Conservation (phyloP, 768 basidiomycete genomes). For the Tubosaeta sp. region DNA sequence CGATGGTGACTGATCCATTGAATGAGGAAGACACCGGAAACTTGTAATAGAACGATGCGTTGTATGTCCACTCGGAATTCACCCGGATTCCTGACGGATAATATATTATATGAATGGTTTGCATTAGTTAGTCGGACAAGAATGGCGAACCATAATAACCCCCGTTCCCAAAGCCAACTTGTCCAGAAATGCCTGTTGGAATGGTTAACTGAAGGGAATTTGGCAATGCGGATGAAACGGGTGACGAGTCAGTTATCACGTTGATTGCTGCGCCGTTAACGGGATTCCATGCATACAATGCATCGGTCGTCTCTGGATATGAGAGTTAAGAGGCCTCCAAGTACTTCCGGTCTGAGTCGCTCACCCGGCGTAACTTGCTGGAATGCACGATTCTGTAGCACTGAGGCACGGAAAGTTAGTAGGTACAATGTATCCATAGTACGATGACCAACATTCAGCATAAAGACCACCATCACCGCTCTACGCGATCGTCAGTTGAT, state of each 20-base stretch:
- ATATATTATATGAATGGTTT: neutral
- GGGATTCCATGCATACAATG: slow-evolving; percentile 49
- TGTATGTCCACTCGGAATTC: slow-evolving; percentile 46
- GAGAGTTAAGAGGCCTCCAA: neutral
- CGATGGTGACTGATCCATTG: slow-evolving; percentile 38
- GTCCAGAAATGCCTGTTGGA: slow-evolving; percentile 35
- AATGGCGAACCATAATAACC: slow-evolving; percentile 48
- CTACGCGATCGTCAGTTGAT: slow-evolving; percentile 30
- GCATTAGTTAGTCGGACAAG: neutral
- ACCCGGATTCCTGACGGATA: slow-evolving; percentile 49
- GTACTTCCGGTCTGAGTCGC: neutral
- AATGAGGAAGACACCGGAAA: slow-evolving; percentile 43
- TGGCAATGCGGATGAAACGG: slow-evolving; percentile 54
- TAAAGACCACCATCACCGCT: slow-evolving; percentile 65
- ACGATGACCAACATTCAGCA: slow-evolving; percentile 43
- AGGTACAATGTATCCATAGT: neutral
- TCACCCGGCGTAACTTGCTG: slow-evolving; percentile 54
- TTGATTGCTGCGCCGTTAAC: slow-evolving; percentile 40
- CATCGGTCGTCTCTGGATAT: slow-evolving; percentile 39
- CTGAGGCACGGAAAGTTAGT: slow-evolving; percentile 26
- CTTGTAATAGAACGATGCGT: slow-evolving; percentile 55
- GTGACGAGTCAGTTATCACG: slow-evolving; percentile 46
- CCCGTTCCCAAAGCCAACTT: slow-evolving; percentile 50
- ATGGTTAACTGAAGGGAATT: slow-evolving; percentile 52
- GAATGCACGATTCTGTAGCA: slow-evolving; percentile 64